A percentile compares a stretch with the other conserved stretches of the same genome.
Conservation (phyloP, 2,329 filamentous ascomycete genomes). For the Stemphylium beticola region DNA sequence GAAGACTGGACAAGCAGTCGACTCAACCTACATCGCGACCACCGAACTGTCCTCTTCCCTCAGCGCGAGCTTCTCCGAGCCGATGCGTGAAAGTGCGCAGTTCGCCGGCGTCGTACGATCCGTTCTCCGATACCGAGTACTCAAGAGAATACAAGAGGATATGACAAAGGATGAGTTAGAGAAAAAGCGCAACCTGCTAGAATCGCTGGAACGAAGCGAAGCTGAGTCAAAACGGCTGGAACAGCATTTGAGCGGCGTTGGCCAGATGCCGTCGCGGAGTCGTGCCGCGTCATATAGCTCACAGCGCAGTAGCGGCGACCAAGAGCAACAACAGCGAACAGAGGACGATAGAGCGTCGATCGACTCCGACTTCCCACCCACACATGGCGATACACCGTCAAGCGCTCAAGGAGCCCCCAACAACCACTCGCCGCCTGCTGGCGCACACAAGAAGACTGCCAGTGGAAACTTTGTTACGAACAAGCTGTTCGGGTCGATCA, state of each 20-base stretch:
- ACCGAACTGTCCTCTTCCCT: conserved; percentile 86
- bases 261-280: conserved; percentile 67
- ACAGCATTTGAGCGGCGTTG: conserved; percentile 81
- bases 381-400: conserved; percentile 74
- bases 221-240: conserved; percentile 91
- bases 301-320: conserved; percentile 46
- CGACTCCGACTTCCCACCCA: conserved; percentile 94
- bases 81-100: conserved; percentile 96
- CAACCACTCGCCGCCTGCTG: conserved; percentile 32
- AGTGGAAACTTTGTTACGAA: conserved; percentile 88
- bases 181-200: conserved; percentile 82
- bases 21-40: conserved; percentile 94
- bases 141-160: conserved; percentile 96
- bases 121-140: conserved; percentile 85
- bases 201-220: conserved; percentile 92
- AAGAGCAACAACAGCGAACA: conserved; percentile 52
- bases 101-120: conserved; percentile 92
- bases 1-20: conserved; percentile 89
- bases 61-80: conserved; percentile 94
- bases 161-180: conserved; percentile 93
- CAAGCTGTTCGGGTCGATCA: conserved; percentile 92
- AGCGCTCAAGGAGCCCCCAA: conserved; percentile 73
- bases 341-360: conserved; percentile 84
- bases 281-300: conserved; percentile 69
- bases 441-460: conserved; percentile 74